Conservation (phyloP, 805 yeast genomes). For the Schwanniomyces yamadae region DNA sequence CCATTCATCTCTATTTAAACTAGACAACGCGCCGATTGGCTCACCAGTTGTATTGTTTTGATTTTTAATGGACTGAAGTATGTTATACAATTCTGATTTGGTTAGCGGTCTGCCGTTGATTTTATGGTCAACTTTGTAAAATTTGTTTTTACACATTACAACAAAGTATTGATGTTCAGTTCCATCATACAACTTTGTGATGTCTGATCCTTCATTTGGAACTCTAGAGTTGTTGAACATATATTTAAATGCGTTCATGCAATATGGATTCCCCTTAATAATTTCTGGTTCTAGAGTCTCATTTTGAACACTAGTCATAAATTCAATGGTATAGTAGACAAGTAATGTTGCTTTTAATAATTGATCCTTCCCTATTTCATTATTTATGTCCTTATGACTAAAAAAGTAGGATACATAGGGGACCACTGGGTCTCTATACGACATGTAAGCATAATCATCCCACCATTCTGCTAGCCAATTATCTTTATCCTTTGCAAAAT, state of each 20-base stretch:
- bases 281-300: constrained; percentile 82
- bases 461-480: constrained; percentile 93
- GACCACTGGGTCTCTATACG: constrained; percentile 90
- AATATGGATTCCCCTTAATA: constrained; percentile 74
- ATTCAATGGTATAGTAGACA: constrained; percentile 63
- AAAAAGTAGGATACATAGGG: constrained; percentile 92
- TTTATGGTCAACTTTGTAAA: constrained; percentile 74
- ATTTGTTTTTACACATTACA: constrained; percentile 73
- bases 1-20: constrained; percentile 86
- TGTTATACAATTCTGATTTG: constrained; percentile 51
- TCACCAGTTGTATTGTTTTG: constrained; percentile 41
- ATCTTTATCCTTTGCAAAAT: constrained; percentile 59
- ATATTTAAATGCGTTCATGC: constrained; percentile 89
- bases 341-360: constrained; percentile 74
- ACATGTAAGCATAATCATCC: constrained; percentile 91
- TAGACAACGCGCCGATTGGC: constrained; percentile 77
- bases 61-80: constrained; percentile 55
- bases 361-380: constrained; percentile 61
- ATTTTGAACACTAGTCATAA: constrained; percentile 62
- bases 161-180: constrained; percentile 63
- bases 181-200: constrained; percentile 51
- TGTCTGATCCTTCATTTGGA: constrained; percentile 67
- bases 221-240: constrained; percentile 90
- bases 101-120: constrained; percentile 43
- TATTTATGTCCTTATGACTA: constrained; percentile 68